These are phyloP conservation scores for Guyanaporus albipodus DNA, from an alignment of 768 basidiomycete species.

Conservation along the genomic window DNA sequence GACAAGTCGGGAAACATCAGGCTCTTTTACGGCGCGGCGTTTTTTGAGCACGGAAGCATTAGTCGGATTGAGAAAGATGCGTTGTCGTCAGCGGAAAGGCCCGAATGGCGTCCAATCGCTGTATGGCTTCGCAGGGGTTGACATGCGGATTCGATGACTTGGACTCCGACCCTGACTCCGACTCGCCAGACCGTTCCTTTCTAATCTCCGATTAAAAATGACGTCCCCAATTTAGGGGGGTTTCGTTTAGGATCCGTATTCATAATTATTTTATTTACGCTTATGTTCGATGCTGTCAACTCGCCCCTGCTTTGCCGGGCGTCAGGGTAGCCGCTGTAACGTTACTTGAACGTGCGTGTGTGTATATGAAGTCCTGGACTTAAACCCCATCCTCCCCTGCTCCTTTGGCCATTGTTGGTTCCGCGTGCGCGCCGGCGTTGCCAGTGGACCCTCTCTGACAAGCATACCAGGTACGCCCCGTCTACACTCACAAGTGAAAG, in stretches of 20 bases:
- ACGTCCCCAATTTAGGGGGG: not conserved
- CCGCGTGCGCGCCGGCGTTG: not conserved
- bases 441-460: not conserved
- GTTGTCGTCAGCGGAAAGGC: too few relatives aligned
- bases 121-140: too few relatives aligned
- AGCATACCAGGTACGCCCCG: too few relatives aligned
- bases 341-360: not conserved
- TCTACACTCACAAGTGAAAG: too few relatives aligned
- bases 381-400: not conserved
- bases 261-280: too few relatives aligned
- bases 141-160: too few relatives aligned
- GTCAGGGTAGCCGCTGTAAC: conserved; percentile 3
- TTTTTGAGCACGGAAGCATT: too few relatives aligned
- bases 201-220: not conserved
- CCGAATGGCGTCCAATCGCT: too few relatives aligned
- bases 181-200: not conserved
- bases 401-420: not conserved
- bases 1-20: not conserved
- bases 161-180: too few relatives aligned
- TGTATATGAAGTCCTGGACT: not conserved
- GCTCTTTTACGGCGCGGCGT: too few relatives aligned
- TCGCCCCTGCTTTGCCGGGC: not conserved
- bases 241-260: not conserved
- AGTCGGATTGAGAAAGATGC: too few relatives aligned
- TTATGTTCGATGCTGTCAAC: not conserved